Percentiles rank a stretch among this genome's conserved stretches.
Evolutionary conservation across 768 basidiomycete species (phyloP).

Genomic region (Leucogyrophana mollusca): DNA sequence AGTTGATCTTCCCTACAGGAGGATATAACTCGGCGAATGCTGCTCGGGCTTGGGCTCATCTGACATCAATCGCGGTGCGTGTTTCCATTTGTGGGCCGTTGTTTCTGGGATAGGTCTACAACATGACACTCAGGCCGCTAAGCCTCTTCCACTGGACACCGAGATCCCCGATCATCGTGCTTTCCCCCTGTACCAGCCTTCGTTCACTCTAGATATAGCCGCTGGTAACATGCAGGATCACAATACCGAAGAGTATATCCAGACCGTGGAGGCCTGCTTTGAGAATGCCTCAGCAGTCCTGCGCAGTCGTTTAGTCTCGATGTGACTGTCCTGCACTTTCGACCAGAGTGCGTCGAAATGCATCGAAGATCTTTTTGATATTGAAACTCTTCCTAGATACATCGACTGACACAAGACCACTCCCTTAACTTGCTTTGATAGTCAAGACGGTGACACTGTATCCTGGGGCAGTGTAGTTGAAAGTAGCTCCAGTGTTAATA

Average conservation of each 20-base stretch:
- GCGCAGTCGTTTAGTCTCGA: constrained; percentile 14
- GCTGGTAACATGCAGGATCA: constrained; percentile 72
- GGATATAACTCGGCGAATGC: constrained; percentile 85
- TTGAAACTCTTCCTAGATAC: too few relatives aligned
- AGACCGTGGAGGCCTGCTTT: constrained; percentile 41
- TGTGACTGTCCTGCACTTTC: too few relatives aligned
- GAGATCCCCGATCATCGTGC: constrained; percentile 74
- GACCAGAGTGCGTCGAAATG: too few relatives aligned
- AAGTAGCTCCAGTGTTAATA: constrained; percentile 47
- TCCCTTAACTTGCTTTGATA: not conserved
- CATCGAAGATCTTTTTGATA: too few relatives aligned
- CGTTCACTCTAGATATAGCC: constrained; percentile 77
- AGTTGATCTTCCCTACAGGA: constrained; percentile 41
- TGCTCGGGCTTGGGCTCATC: constrained; percentile 82
- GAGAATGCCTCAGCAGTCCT: constrained; percentile 26
- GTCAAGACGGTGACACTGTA: constrained; percentile 39
- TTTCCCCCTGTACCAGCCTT: constrained; percentile 75
- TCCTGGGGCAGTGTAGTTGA: constrained; percentile 54
- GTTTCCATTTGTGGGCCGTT: not conserved
- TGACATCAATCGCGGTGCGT: constrained; percentile 76
- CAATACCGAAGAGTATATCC: constrained; percentile 62
- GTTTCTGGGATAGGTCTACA: not conserved
- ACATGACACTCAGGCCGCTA: constrained; percentile 42
- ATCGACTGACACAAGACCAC: too few relatives aligned
- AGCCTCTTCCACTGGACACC: constrained; percentile 53